Evolutionary conservation across 2,329 filamentous ascomycete genomes (phyloP).

Genomic region (Ascochyta rabiei): DNA sequence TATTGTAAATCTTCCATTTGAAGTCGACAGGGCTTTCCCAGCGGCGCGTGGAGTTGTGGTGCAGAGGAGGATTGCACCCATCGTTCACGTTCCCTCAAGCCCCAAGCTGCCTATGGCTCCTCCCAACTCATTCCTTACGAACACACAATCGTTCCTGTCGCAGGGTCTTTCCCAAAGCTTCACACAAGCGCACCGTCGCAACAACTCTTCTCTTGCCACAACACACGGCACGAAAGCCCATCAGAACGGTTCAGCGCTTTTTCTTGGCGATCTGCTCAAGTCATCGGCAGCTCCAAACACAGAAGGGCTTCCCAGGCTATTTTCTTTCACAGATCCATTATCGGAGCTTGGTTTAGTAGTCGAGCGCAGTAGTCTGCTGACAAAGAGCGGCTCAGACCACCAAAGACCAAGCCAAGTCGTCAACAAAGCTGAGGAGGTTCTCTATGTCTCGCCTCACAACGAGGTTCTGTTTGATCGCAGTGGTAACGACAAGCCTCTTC

Average conservation of each 20-base stretch:
- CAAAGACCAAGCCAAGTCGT: constrained; percentile 62
- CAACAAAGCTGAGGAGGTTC: constrained; percentile 77
- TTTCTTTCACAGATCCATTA: constrained; percentile 84
- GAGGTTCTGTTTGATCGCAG: constrained; percentile 60
- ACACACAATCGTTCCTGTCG: constrained; percentile 52
- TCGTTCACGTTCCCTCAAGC: constrained; percentile 45
- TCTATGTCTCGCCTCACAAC: constrained; percentile 76
- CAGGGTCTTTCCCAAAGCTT: constrained; percentile 59
- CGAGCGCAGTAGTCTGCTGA: constrained; percentile 38
- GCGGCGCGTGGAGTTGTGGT: constrained; percentile 83
- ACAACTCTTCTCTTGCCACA: constrained; percentile 37
- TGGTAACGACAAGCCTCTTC: constrained; percentile 56
- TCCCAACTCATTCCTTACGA: constrained; percentile 79
- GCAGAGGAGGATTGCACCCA: constrained; percentile 73
- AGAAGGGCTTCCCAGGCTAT: constrained; percentile 73
- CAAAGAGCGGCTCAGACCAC: constrained; percentile 39
- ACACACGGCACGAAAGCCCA: constrained; percentile 29
- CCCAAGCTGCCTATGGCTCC: constrained; percentile 63
- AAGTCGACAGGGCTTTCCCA: constrained; percentile 85
- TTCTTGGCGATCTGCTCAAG: constrained; percentile 42
- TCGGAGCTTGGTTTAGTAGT: constrained; percentile 85
- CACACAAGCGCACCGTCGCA: constrained; percentile 38
- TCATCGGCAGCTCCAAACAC: constrained; percentile 29
- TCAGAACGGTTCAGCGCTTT: constrained; percentile 31
- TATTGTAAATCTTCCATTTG: constrained; percentile 91